A percentile compares a stretch with the other conserved stretches of the same genome.
These are phyloP conservation scores for Lactarius pseudohatsudake DNA, from an alignment of 768 basidiomycete species.

Conservation along the genomic window DNA sequence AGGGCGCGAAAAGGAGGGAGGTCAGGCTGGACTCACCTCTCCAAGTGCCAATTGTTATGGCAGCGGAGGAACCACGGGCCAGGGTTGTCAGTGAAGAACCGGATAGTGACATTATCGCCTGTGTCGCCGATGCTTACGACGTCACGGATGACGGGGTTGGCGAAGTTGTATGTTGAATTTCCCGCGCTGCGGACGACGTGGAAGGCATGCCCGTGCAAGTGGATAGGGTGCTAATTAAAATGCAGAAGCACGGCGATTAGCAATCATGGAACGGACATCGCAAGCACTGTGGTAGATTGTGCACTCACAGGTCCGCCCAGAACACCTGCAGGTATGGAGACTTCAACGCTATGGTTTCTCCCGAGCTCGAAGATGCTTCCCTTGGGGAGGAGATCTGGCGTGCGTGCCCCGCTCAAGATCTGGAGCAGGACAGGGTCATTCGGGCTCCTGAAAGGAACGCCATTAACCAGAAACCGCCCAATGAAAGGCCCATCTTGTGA, in stretches of 20 bases:
- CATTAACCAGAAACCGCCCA: constrained; percentile 37
- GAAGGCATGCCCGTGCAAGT: constrained; percentile 20
- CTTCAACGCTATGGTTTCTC: constrained; percentile 46
- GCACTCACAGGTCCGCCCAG: not conserved
- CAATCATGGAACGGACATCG: not conserved
- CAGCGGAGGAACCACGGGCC: constrained; percentile 35
- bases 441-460: constrained; percentile 41
- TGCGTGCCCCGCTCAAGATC: constrained; percentile 41
- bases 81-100: constrained; percentile 35
- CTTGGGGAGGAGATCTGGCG: constrained; percentile 41
- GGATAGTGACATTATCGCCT: constrained; percentile 27
- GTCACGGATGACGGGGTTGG: constrained; percentile 47
- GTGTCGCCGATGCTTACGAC: constrained; percentile 36
- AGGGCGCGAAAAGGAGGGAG: not conserved
- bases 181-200: constrained; percentile 25
- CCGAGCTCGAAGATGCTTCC: constrained; percentile 50
- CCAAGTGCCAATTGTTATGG: constrained; percentile 35
- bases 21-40: not conserved
- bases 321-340: constrained; percentile 30
- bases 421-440: constrained; percentile 53
- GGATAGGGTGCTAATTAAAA: constrained; percentile 2
- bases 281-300: not conserved
- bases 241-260: not conserved
- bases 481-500: too few species aligned
- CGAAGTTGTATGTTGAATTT: constrained; percentile 18